A percentile compares a stretch with the other conserved stretches of the same genome.
These are phyloP conservation scores for Phoma herbarum DNA, from an alignment of 2,329 filamentous ascomycete genomes.

Conservation along the genomic window DNA sequence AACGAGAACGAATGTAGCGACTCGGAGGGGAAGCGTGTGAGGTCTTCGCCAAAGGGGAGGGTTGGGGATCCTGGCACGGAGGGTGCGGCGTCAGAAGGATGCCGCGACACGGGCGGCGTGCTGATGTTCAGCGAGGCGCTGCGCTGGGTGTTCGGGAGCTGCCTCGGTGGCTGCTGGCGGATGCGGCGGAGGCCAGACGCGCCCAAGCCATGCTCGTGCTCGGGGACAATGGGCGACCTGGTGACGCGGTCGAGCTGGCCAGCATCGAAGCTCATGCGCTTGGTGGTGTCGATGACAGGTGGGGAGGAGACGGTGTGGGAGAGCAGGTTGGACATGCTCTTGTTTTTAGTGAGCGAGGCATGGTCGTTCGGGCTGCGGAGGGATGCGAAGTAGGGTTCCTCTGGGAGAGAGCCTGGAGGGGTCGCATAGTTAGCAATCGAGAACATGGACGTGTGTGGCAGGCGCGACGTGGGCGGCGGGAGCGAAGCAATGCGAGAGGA, in stretches of 20 bases:
- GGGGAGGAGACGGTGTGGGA: conserved; percentile 43
- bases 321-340: conserved; percentile 60
- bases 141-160: conserved; percentile 66
- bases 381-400: conserved; percentile 40
- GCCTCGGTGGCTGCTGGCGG: conserved; percentile 75
- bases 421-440: conserved; percentile 37
- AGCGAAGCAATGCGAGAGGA: conserved; percentile 3
- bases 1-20: conserved; percentile 99
- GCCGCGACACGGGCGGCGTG: conserved; percentile 64
- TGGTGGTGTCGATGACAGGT: conserved; percentile 63
- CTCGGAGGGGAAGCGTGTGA: conserved; percentile 91
- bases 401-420: conserved; percentile 47
- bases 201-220: conserved; percentile 87
- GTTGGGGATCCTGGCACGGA: conserved; percentile 73
- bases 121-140: conserved; percentile 74
- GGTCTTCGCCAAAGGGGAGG: conserved; percentile 80
- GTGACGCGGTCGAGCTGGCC: conserved; percentile 73
- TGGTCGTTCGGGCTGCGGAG: conserved; percentile 40
- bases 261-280: conserved; percentile 80
- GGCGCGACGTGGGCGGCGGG: background rate
- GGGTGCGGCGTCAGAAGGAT: conserved; percentile 60
- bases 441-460: conserved; percentile 27
- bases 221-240: conserved; percentile 82
- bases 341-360: conserved; percentile 57
- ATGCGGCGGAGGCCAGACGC: conserved; percentile 91